These are phyloP conservation scores for Psilocybe cyanescens DNA, from an alignment of 768 basidiomycete genomes.

Conservation along the genomic window DNA sequence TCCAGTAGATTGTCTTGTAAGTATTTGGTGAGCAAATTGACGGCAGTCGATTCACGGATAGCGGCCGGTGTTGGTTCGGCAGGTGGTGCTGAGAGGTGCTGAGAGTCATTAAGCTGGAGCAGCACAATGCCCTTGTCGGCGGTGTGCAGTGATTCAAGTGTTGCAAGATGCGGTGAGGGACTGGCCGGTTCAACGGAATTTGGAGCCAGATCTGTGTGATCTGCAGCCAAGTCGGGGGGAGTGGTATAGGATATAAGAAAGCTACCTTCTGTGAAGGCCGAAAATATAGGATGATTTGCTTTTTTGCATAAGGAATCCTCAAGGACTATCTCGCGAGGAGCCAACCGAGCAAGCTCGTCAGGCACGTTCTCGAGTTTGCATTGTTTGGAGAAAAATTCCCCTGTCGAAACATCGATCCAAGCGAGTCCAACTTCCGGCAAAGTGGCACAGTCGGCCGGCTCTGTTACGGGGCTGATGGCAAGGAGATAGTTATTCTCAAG, in stretches of 20 bases:
- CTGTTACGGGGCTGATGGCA: conserved; percentile 44
- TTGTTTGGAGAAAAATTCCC: conserved; percentile 85
- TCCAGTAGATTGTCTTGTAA: conserved; percentile 74
- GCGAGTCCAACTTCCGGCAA: conserved; percentile 65
- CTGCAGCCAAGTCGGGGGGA: neutral
- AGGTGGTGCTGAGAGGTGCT: neutral
- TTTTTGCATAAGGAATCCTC: conserved; percentile 39
- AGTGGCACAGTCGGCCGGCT: conserved; percentile 6
- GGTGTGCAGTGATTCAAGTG: neutral
- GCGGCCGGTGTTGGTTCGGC: neutral
- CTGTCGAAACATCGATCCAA: conserved; percentile 95
- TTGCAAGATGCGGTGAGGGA: neutral
- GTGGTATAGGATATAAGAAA: conserved; percentile 55
- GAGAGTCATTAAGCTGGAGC: neutral
- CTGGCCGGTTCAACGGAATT: neutral
- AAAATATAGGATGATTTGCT: conserved; percentile 48
- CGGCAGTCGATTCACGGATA: conserved; percentile 53
- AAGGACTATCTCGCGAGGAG: conserved; percentile 78
- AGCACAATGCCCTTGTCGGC: neutral
- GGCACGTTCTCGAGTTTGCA: conserved; percentile 58
- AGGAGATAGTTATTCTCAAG: conserved; percentile 92
- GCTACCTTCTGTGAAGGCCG: conserved; percentile 55
- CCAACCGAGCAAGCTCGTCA: conserved; percentile 83
- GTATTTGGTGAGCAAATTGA: conserved; percentile 65
- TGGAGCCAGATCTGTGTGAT: neutral